Evolutionary conservation across 176 grass and related monocot species (phyloP), one percentile per base, ranked within the genome.

Genomic region (Carex littledalei): DNA sequence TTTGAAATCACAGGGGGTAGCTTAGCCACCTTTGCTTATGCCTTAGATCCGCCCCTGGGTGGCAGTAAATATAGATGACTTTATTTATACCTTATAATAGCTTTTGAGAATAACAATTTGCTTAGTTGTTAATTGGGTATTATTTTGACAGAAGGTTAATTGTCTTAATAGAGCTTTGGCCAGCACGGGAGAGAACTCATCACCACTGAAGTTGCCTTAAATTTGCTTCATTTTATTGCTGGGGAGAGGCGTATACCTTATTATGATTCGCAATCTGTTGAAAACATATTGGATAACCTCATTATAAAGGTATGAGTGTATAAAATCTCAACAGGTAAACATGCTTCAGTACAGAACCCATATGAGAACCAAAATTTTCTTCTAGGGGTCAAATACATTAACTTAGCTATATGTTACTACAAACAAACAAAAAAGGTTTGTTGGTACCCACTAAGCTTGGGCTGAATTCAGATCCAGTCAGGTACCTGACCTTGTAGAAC

Each of bases 121-220:
- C 20, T 81, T 53, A 75, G 76, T 73, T 82, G 80, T 89, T 89
- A 89, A 85, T 89, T 84, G 37, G 66, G 78, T 80, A 85, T 53
- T 68, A 86, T 92, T 94, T 95, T 98, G 96, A 98, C 90, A 90
- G 91, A 98, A 86, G 83, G 85, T 98, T 98, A 82, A 89, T 95
- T 98, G 88, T 98, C 86, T 98, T 98, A 91, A 34, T 92, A 98
- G 96, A 98, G 93, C 90, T 98, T 98, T 98, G 96, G 96, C 17
- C 93, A 98, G 91, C 96, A 98, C 62, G 93, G 91, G 68, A 92
- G 96, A 89, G 96, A 98, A 78, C 91, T 98, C 93, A 95, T 98
- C 71, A 98, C 96, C 63, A 89, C 93, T 92, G 96, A 98, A 81
- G 86, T 98, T 82, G 96, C 93, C 53, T 90, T 98, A 79, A 74